Conservation (phyloP, 2,329 filamentous ascomycete genomes). For the Bertia moriformis region DNA sequence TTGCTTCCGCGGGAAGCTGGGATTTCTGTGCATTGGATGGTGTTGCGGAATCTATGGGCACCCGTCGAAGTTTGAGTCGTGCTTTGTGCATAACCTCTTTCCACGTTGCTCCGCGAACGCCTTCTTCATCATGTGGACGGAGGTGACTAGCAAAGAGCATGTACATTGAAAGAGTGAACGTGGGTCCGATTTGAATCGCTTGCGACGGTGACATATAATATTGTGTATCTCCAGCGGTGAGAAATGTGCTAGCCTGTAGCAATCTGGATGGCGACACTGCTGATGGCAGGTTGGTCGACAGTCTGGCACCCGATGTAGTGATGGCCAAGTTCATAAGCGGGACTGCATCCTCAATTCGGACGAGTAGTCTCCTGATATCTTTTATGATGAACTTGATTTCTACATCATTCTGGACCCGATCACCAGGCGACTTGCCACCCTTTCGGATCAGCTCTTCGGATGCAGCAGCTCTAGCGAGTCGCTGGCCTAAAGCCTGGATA, state of each 20-base stretch:
- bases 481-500: slow-evolving; percentile 65
- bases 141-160: slow-evolving; percentile 84
- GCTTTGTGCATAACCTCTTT: slow-evolving; percentile 95
- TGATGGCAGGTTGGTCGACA: slow-evolving; percentile 65
- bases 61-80: slow-evolving; percentile 62
- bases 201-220: slow-evolving; percentile 51
- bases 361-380: slow-evolving; percentile 63
- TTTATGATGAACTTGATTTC: slow-evolving; percentile 57
- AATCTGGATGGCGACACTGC: slow-evolving; percentile 81
- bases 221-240: slow-evolving; percentile 74
- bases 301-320: slow-evolving; percentile 76
- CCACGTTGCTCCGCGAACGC: slow-evolving; percentile 62
- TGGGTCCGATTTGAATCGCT: slow-evolving; percentile 71
- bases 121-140: slow-evolving; percentile 28
- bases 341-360: slow-evolving; percentile 76
- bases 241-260: slow-evolving; percentile 80
- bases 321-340: slow-evolving; percentile 87
- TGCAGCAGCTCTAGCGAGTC: slow-evolving; percentile 55
- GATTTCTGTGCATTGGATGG: background rate
- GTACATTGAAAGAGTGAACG: slow-evolving; percentile 77
- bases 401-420: slow-evolving; percentile 38
- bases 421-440: slow-evolving; percentile 26
- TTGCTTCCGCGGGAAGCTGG: background rate
- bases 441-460: slow-evolving; percentile 37
- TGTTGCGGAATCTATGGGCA: slow-evolving; percentile 32